Evolutionary conservation across 768 basidiomycete species (phyloP).

Genomic region (Amanita exitialis): DNA sequence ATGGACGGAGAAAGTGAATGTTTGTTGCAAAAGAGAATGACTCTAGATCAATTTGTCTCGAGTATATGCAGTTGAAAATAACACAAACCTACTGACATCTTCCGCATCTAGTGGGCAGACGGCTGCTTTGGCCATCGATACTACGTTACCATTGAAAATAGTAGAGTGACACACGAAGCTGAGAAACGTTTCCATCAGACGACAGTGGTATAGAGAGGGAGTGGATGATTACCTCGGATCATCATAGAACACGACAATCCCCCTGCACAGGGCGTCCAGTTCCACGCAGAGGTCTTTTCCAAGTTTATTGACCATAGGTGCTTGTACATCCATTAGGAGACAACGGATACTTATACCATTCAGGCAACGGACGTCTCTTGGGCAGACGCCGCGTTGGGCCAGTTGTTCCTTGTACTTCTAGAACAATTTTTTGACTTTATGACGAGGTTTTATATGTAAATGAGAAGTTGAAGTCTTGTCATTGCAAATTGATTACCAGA

Average conservation of each 20-base stretch:
- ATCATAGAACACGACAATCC: slow-evolving; percentile 33
- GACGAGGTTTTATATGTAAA: not conserved
- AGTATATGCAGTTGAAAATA: not conserved
- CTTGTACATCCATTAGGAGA: not conserved
- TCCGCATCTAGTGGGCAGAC: slow-evolving; percentile 68
- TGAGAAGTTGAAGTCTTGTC: not conserved
- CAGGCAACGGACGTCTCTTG: not conserved
- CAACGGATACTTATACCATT: not conserved
- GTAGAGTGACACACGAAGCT: slow-evolving; percentile 39
- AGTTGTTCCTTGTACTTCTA: not conserved
- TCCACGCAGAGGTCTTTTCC: slow-evolving; percentile 31
- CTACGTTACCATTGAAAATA: slow-evolving; percentile 75
- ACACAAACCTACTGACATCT: slow-evolving; percentile 72
- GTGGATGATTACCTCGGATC: slow-evolving; percentile 25
- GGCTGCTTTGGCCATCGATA: slow-evolving; percentile 48
- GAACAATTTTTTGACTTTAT: not conserved
- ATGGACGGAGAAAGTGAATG: slow-evolving; percentile 66
- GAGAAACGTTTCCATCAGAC: not conserved
- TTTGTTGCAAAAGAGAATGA: slow-evolving; percentile 64
- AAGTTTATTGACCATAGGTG: slow-evolving; percentile 8
- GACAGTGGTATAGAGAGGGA: not conserved
- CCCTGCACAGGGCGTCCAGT: slow-evolving; percentile 34
- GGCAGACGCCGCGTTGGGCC: not conserved
- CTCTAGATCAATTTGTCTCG: slow-evolving; percentile 24
- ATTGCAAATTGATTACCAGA: not conserved